Base-by-base conservation (phyloP, 2,329 filamentous ascomycete species). In the Cordyceps javanica region DNA sequence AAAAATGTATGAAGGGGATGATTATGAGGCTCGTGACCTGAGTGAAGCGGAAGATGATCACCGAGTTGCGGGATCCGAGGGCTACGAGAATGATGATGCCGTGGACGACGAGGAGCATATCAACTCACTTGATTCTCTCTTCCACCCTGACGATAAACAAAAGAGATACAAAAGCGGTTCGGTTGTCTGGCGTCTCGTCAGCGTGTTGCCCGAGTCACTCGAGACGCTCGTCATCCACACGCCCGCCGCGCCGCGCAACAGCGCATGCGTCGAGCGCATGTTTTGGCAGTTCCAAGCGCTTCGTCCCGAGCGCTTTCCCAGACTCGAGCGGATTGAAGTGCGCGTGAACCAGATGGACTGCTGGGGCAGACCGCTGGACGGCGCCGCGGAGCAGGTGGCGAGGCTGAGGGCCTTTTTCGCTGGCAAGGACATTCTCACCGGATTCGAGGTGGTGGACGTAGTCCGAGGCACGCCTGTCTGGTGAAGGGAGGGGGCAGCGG, bases 181-280 rank as follows among this genome's bases (percentile, higher is more conserved):
- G 9, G 5, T 8, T 11, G 38, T 45, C 21, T 56, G 42, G 42
- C 16, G 42, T 2, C 53, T 56, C 14, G 42, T 39, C 25, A 23
- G 42, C 16, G 30, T 9, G 34, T 14, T 48, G 34, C 53, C 53
- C 11, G 34, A 25, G 3, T 36, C 41, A 21, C 42, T 56, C n/a
- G 44, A 56, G 44, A 41, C 53, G 32, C 38, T 56, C 28, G 28
- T 48, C 21, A 34, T 56, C 8, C 42, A 48, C n/a, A 41, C 19
- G 9, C 53, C 53, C 4, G 42, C 42, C 9, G 16, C 11, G 16
- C 21, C 8, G 3, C 42, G 16, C 10, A 39, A 56, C 32, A n/a
- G 14, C 8, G 30, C 30, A 30, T 46, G 30, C 10, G 42, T 56
- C 7, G 42, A 48, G 42, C 42, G 23, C 19, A 48, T 56, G 42